Conservation (phyloP, 306 rosid genomes). For the Lagenaria siceraria region DNA sequence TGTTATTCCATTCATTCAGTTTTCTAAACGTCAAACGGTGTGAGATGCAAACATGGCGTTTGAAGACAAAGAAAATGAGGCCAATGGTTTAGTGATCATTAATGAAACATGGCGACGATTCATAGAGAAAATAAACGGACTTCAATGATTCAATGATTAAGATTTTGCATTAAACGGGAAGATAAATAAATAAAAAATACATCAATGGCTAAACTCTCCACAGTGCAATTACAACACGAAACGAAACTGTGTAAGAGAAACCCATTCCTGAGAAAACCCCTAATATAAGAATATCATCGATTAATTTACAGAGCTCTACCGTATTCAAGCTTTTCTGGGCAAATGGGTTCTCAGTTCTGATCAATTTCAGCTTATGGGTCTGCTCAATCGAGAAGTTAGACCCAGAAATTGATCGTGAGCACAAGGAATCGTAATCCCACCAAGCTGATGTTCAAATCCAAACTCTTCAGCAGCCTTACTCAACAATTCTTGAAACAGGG, state of each 20-base stretch:
- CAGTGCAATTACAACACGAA: not conserved
- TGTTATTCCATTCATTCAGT: not conserved
- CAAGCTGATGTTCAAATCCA: constrained; percentile 25
- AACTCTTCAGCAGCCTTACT: constrained; percentile 26
- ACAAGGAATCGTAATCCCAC: constrained; percentile 31
- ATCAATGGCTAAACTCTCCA: not conserved
- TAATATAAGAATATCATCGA: not conserved
- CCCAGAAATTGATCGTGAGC: constrained; percentile 19
- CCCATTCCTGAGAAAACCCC: not conserved
- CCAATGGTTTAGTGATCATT: not conserved
- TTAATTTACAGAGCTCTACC: not conserved
- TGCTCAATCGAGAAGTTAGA: constrained; percentile 6
- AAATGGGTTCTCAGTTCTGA: not conserved
- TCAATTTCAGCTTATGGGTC: not conserved
- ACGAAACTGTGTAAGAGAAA: not conserved
- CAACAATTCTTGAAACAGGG: constrained; percentile 28
- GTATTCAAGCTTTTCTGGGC: not conserved
- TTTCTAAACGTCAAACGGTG: not conserved
- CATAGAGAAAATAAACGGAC: not conserved
- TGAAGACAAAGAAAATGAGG: not conserved
- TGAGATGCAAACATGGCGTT: not conserved
- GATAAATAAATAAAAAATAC: not conserved
- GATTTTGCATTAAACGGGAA: no score
- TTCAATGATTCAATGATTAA: not conserved
- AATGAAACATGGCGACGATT: not conserved